Base-by-base conservation (phyloP, 2,329 filamentous ascomycete species). In the Podosphaera leucotricha region DNA sequence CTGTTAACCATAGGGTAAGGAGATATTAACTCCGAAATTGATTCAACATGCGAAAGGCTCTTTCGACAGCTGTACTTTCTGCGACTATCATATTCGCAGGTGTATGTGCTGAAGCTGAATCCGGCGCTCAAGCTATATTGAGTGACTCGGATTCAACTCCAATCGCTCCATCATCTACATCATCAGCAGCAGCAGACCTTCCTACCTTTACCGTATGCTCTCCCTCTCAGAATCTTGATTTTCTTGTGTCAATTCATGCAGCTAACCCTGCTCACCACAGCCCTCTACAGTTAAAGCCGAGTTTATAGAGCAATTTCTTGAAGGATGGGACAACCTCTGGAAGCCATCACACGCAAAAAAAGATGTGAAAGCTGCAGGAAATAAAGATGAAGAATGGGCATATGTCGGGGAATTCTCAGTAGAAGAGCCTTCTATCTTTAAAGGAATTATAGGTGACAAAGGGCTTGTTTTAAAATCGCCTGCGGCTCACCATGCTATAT, bases 401-500 rank as follows among this genome's bases (percentile, higher is more conserved):
- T 98, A 93, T 62, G 76, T 95, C 51, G 90, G 90, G 64, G 82
- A 85, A 64, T 98, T 90, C 90, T 66, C 84, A 43, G 90, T 94
- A 49, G 90, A 98, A 69, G 90, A 95, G 72, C 90, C 90, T 44
- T 66, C 67, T 49, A 75, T 90, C 58, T 79, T 81, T 64, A 92
- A 90, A 70, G 90, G 85, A 56, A 90, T 94, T 55, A 78, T 85
- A 57, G 85, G 83, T 51, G 87, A 95, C 66, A 92, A 92, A 70
- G 90, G 87, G 64, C 76, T 98, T 55, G 87, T 98, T 50, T 75
- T 95, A 64, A 98, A 98, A 79, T 92, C 95, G 68, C 73, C 82
- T 52, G 90, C 90, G 53, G 90, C 90, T 56, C 90, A 98, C 68
- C 90, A 98, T 66, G 90, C 90, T 68, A 98, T 98, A 64, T 98